Evolutionary conservation across 768 basidiomycete genomes (phyloP).

Genomic region (Tylopilus sp.): DNA sequence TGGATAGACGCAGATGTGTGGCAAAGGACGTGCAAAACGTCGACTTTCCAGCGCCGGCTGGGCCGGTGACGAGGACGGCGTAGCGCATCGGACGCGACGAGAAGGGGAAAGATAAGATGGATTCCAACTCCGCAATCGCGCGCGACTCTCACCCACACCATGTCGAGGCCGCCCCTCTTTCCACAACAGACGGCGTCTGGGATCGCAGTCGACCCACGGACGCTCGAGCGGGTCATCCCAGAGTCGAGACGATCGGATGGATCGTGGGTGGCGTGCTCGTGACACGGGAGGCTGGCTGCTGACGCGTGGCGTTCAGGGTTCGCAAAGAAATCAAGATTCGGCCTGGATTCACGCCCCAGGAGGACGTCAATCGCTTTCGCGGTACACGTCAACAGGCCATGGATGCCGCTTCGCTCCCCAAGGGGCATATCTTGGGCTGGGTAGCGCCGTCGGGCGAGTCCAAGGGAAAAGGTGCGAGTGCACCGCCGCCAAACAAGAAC

Average conservation of each 20-base stretch:
- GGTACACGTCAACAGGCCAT: slow-evolving; percentile 71
- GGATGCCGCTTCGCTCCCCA: slow-evolving; percentile 61
- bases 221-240: slow-evolving; percentile 85
- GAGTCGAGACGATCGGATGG: slow-evolving; percentile 81
- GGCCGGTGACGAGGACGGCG: slow-evolving; percentile 88
- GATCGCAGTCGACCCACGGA: slow-evolving; percentile 81
- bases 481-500: slow-evolving; percentile 63
- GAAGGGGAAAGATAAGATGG: slow-evolving; percentile 11
- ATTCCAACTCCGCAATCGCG: slow-evolving; percentile 37
- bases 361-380: slow-evolving; percentile 86
- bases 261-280: slow-evolving; percentile 48
- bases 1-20: slow-evolving; percentile 81
- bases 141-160: slow-evolving; percentile 29
- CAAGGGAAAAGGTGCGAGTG: slow-evolving; percentile 28
- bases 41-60: slow-evolving; percentile 96
- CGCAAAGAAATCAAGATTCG: slow-evolving; percentile 88
- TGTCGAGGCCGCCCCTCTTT: slow-evolving; percentile 76
- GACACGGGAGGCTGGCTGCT: slow-evolving; percentile 6
- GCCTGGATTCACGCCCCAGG: slow-evolving; percentile 92
- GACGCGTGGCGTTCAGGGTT: slow-evolving; percentile 43
- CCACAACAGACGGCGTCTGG: slow-evolving; percentile 71
- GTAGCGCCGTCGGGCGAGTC: slow-evolving; percentile 52
- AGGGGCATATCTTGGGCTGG: slow-evolving; percentile 86
- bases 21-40: slow-evolving; percentile 88
- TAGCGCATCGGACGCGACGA: slow-evolving; percentile 63